These are phyloP conservation scores for Suillus subaureus DNA, from an alignment of 768 basidiomycete genomes.

Conservation along the genomic window DNA sequence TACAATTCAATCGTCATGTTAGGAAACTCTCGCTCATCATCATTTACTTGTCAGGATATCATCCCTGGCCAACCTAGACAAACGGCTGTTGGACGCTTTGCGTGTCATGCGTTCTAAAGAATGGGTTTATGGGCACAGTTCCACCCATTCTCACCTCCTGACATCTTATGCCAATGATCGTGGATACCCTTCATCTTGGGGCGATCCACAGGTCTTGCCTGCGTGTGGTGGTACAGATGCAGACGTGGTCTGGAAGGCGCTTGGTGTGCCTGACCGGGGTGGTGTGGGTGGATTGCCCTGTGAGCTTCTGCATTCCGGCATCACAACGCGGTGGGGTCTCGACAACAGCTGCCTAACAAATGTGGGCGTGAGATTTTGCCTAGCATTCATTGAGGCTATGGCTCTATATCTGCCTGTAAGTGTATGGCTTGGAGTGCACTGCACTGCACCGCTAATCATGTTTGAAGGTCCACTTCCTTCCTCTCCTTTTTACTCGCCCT, in stretches of 20 bases:
- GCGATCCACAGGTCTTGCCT: constrained; percentile 60
- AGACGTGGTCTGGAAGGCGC: constrained; percentile 51
- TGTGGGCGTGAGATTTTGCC: constrained; percentile 49
- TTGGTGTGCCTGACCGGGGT: constrained; percentile 54
- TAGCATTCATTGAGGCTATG: constrained; percentile 64
- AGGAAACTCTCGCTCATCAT: neutral
- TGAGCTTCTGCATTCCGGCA: constrained; percentile 68
- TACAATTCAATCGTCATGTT: neutral
- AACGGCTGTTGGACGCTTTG: constrained; percentile 55
- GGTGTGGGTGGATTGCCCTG: constrained; percentile 76
- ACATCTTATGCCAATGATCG: constrained; percentile 53
- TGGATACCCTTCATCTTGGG: constrained; percentile 64
- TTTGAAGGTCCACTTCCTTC: constrained; percentile 68
- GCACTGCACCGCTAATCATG: neutral
- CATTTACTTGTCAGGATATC: constrained; percentile 49
- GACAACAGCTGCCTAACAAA: constrained; percentile 64
- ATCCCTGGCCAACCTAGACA: constrained; percentile 68
- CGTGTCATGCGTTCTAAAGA: constrained; percentile 52
- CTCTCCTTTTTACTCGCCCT: constrained; percentile 63
- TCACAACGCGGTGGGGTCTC: constrained; percentile 48
- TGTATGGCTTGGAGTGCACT: constrained; percentile 11
- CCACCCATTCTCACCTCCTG: constrained; percentile 43
- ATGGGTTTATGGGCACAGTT: constrained; percentile 62
- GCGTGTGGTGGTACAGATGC: constrained; percentile 61
- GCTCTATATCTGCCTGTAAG: constrained; percentile 73